Conservation (phyloP, 1,284 basidiomycete species). For the Tremellales sp. region DNA sequence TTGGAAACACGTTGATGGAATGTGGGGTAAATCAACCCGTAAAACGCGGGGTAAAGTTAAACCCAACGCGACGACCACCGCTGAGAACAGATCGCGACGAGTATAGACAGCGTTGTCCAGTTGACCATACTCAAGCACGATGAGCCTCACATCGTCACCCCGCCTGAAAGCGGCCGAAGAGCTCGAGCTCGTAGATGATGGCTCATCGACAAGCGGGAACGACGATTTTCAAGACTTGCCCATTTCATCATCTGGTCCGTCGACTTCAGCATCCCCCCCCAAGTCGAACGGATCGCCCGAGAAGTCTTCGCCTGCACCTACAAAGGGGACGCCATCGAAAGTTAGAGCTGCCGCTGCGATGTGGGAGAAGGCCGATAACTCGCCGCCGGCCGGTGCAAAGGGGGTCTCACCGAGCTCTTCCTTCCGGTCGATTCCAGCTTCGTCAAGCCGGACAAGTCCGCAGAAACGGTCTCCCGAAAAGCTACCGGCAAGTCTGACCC, state of each 20-base stretch:
- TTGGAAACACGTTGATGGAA: background rate
- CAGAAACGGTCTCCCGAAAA: background rate
- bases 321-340: constrained; percentile 12
- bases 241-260: too few species aligned
- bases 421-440: constrained; percentile 18
- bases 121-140: constrained; percentile 5
- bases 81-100: background rate
- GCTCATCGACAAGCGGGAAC: too few species aligned
- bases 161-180: constrained; percentile 19
- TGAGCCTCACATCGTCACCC: constrained; percentile 13
- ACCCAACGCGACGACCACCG: background rate
- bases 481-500: background rate
- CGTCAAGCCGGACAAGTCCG: background rate
- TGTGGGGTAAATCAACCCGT: constrained; percentile 5
- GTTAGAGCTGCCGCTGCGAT: constrained; percentile 29
- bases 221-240: too few species aligned
- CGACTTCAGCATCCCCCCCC: too few species aligned
- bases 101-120: background rate
- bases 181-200: constrained; percentile 18
- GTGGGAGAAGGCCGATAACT: constrained; percentile 13
- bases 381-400: background rate
- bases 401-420: constrained; percentile 6
- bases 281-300: too few species aligned
- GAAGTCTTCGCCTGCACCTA: constrained; percentile 4
- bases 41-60: constrained; percentile 7